Evolutionary conservation across 257 asterid species (phyloP), one percentile per base, ranked within the genome.

Genomic region (Solanum appendiculatum): DNA sequence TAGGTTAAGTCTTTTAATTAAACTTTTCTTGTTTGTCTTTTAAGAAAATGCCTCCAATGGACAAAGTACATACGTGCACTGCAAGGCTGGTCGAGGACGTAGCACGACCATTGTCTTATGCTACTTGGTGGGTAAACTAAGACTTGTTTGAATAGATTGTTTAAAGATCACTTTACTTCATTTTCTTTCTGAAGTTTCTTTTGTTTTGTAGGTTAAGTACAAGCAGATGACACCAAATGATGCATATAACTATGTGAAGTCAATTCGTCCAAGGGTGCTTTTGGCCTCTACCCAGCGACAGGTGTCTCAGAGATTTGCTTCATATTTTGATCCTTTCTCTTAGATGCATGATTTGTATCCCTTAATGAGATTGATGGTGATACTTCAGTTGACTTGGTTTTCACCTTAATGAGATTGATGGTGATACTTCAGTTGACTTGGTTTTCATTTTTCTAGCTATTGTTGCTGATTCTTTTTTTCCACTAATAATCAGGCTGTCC

Each of bases 181-280:
- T 88, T 27, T 31, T 82, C 64, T 58, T 20, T 39, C 73, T 84
- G 10, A 66, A 69, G 18, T 29, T 87, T 46, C 44, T 21, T 29
- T 74, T 89, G 46, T 68, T 46, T 75, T 78, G 46, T 88, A 94
- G 97, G 93, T 94, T 25, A 90, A 90, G 80, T 90, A 92, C 84
- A 94, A 91, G 93, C 91, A 90, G 88, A 92, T 93, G 95, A 92
- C 42, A 83, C 97, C 97, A 86, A 93, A 92, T 82, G 90, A 83
- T 87, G 97, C 97, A 51, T 94, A 93, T 46, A 89, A 85, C 85
- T 91, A 93, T 87, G 97, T 94, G 87, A 94, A 94, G 88, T 88
- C 97, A 68, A 94, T 92, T 89, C 92, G 95, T 42, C 95, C 94
- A 29, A 93, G 95, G 87, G 97, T 94, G 86, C 89, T 88, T 77